Percentiles rank a stretch among this genome's conserved stretches.
These are phyloP conservation scores for Podospora didyma DNA, from an alignment of 495 filamentous ascomycete genomes.

Conservation along the genomic window DNA sequence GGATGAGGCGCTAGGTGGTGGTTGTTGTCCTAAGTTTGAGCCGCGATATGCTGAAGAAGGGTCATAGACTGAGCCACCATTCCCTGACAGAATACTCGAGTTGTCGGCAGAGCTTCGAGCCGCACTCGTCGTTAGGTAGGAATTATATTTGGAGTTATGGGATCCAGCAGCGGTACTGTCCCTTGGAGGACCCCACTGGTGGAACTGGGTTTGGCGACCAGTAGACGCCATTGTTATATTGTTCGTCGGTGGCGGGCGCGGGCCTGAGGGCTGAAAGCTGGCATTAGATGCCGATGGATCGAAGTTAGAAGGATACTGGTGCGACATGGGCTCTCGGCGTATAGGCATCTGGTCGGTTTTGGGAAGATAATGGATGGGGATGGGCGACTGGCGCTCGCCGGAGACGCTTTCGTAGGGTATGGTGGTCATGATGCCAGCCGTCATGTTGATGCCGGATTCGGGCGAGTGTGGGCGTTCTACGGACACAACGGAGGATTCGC, in stretches of 20 bases:
- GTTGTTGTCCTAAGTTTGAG: conserved; percentile 38
- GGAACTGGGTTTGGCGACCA: conserved; percentile 65
- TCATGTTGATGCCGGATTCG: conserved; percentile 57
- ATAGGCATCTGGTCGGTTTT: conserved; percentile 60
- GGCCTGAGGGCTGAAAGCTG: conserved; percentile 58
- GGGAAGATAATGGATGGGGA: conserved; percentile 72
- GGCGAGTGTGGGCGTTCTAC: conserved; percentile 57
- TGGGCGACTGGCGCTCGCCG: conserved; percentile 63
- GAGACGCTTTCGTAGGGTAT: conserved; percentile 83
- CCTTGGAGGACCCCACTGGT: conserved; percentile 68
- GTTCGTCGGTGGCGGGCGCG: conserved; percentile 66
- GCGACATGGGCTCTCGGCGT: conserved; percentile 70
- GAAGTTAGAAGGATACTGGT: conserved; percentile 81
- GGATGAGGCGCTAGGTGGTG: conserved; percentile 47
- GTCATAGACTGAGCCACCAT: conserved; percentile 67
- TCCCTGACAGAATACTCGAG: conserved; percentile 59
- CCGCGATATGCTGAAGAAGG: conserved; percentile 65
- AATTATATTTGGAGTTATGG: conserved; percentile 58
- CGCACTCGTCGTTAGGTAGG: conserved; percentile 51
- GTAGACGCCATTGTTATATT: conserved; percentile 67
- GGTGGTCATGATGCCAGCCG: conserved; percentile 80
- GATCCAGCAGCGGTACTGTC: conserved; percentile 46
- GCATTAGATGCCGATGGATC: conserved; percentile 47
- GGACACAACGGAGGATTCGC: conserved; percentile 72
- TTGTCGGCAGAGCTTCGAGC: conserved; percentile 42